Conservation (phyloP, 805 yeast species). For the Candida quercuum region DNA sequence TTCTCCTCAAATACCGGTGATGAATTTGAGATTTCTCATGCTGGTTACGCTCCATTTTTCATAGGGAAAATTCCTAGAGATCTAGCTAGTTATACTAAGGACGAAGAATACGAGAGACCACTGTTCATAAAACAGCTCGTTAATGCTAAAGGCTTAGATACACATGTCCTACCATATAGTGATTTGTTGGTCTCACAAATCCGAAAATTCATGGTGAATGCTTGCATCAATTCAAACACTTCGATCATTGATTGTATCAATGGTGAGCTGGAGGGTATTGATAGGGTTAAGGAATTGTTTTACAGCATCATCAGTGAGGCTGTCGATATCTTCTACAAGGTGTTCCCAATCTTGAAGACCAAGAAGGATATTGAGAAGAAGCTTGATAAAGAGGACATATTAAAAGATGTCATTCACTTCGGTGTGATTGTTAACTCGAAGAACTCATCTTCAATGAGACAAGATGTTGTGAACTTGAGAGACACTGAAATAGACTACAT, state of each 20-base stretch:
- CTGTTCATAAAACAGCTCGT: constrained; percentile 25
- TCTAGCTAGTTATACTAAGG: constrained; percentile 7
- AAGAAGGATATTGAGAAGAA: constrained; percentile 15
- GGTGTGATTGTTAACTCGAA: constrained; percentile 43
- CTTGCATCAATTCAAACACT: constrained; percentile 80
- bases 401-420: constrained; percentile 30
- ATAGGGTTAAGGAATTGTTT: constrained; percentile 33
- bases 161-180: constrained; percentile 33
- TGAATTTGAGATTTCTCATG: constrained; percentile 51
- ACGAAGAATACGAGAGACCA: constrained; percentile 4
- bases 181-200: constrained; percentile 56
- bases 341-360: constrained; percentile 25
- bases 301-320: constrained; percentile 29
- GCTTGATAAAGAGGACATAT: constrained; percentile 29
- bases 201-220: constrained; percentile 73
- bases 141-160: constrained; percentile 23
- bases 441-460: constrained; percentile 50
- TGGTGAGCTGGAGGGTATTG: constrained; percentile 60
- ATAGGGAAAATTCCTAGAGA: constrained; percentile 51
- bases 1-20: constrained; percentile 27
- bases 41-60: constrained; percentile 63
- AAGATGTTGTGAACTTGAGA: constrained; percentile 47
- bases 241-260: constrained; percentile 73
- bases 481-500: constrained; percentile 77
- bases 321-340: constrained; percentile 24